phyloP scores from a whole-genome alignment of 352 stramenopile species.

The Aphanomyces cochlioides region DNA sequence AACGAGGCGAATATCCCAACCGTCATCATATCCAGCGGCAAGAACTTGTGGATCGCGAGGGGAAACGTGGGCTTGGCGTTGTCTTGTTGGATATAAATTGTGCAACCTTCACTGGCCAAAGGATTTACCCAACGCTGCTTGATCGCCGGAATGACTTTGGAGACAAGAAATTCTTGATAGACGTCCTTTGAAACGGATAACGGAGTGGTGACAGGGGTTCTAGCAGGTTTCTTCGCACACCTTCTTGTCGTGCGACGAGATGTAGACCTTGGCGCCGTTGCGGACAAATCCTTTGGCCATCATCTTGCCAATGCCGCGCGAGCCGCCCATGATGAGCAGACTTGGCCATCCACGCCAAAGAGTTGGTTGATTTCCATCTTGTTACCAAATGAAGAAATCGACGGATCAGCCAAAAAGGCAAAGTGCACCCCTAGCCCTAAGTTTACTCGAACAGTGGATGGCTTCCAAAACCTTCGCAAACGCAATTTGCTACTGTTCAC shows the following conservation, averaged over 20 bases:
- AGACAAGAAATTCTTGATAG: not conserved
- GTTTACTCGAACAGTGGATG: too few species aligned
- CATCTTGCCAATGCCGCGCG: conserved; percentile 93
- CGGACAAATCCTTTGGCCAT: conserved; percentile 91
- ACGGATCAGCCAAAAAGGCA: too few species aligned
- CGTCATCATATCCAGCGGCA: not conserved
- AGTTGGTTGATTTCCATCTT: too few species aligned
- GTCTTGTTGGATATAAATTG: conserved; percentile 9
- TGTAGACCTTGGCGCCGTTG: conserved; percentile 91
- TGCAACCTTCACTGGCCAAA: not conserved
- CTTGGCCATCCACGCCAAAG: too few species aligned
- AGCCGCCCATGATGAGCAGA: conserved; percentile 92
- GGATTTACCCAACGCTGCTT: not conserved
- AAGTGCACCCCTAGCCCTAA: too few species aligned
- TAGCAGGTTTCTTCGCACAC: conserved; percentile 74
- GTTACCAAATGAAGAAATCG: too few species aligned
- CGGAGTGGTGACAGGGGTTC: not conserved
- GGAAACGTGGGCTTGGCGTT: not conserved
- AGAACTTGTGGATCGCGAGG: not conserved
- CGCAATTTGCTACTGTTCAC: too few species aligned
- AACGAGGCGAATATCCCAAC: conserved; percentile 7
- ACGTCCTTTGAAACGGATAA: not conserved
- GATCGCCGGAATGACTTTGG: not conserved
- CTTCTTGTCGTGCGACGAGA: conserved; percentile 83
- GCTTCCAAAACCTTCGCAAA: too few species aligned